Base-by-base conservation (phyloP, 495 filamentous ascomycete genomes). In the Apodospora peruviana region DNA sequence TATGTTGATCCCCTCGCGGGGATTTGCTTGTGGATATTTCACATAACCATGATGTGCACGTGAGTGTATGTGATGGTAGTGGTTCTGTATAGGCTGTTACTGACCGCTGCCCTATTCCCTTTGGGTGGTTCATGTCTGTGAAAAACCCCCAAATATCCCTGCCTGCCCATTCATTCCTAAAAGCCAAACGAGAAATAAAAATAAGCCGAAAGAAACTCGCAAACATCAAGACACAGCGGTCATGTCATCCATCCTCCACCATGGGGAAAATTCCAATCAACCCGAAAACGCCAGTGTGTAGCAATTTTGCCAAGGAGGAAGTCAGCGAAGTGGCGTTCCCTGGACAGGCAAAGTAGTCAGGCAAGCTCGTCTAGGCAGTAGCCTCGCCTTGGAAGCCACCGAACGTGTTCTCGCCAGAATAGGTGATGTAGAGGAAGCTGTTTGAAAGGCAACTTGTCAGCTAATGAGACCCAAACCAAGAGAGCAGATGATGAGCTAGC, bases 331-430 rank as follows among this genome's bases (percentile, higher is more conserved):
- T 8, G 20, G 32, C n/a, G 4, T 22, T 21, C 11, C 32, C 18
- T 23, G 32, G 24, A 25, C 11, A 44, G 40, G 37, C 22, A 40
- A 17, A 41, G 9, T 9, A 18, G 16, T 38, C 16, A n/a, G 16
- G 16, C 16, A 5, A 18, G 5, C 36, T 14, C 22, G 47, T 43
- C 61, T 51, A 68, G 25, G 57, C 60, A 22, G 58, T 51, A 56
- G 65, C 62, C 12, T 38, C 36, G n/a, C n/a, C n/a, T 14, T 32
- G 7, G 50, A 68, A 62, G 27, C 35, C 82, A 60, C 93, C 93
- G 64, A 99, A 99, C 21, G 93, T 99, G 81, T 99, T 99, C 81
- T 99, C 93, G 73, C 93, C 93, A 32, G 93, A 96, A 79, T 97
- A 97, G 59, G 90, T 95, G 64, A 78, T 75, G 62, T 70, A 74